Evolutionary conservation across 441 rosid species (phyloP), one percentile per base, ranked within the genome.

Genomic region (Breynia disticha): DNA sequence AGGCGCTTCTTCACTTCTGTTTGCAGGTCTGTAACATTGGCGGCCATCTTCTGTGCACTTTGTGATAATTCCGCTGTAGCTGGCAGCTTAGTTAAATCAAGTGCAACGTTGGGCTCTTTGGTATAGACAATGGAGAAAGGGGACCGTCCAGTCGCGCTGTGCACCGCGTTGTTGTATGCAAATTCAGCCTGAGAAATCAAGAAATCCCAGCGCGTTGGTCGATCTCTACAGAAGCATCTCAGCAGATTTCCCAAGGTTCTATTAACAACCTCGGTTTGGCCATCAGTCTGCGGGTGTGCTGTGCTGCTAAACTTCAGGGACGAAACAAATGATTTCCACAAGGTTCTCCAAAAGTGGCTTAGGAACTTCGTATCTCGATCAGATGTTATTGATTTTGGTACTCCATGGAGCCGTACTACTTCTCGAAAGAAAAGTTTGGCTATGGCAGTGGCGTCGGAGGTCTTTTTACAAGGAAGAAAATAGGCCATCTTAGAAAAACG

Each of bases 391-490:
- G 53, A 44, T 19, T 53, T 28, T 1, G 37, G 52, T 1, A 62
- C 55, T 7, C 42, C 49, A 54, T 48, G n/a, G n/a, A n/a, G 2
- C 7, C 0, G 14, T 0, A 55, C 19, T 4, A 56, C 42, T 6
- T 55, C 28, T 19, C 2, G 2, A 48, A 54, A 48, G 8, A 48
- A 56, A 2, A 63, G 7, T 8, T 18, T 1, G 7, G 17, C 20
- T 0, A 7, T 7, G 12, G 14, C 6, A 0, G 13, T 32, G 11
- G 54, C 48, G 55, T 62, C 47, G 3, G 1, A 15, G 1, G 43
- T 56, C 50, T 39, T 47, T 15, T 39, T 6, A 7, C 55, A 55
- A 2, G 21, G 15, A 21, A 62, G 13, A 24, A 62, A 62, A 11
- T 62, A 18, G 0, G 52, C 2, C 55, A 39, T 39, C 5, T 62